Conservation (phyloP, 176 grass and related monocot genomes). For the Cenchrus fungigraminus region DNA sequence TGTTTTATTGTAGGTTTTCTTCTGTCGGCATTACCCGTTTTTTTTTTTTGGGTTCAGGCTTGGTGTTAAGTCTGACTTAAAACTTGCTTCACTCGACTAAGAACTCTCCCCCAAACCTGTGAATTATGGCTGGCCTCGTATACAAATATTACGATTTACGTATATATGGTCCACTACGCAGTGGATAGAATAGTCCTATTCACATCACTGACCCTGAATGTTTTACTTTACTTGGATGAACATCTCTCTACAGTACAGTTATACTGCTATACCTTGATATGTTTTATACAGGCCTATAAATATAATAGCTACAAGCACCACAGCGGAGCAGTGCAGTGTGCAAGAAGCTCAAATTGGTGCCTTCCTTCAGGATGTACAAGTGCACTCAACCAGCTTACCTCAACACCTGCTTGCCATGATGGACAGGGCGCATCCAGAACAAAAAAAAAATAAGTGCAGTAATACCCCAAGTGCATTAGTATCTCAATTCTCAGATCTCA, state of each 20-base stretch:
- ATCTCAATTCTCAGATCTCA: background rate
- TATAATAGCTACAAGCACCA: slow-evolving; percentile 33
- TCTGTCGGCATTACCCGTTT: background rate
- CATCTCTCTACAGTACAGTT: slow-evolving; percentile 10
- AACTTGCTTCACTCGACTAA: background rate
- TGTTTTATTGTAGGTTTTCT: background rate
- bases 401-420: slow-evolving; percentile 36
- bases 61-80: background rate
- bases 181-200: background rate
- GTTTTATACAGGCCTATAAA: slow-evolving; percentile 40
- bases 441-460: background rate
- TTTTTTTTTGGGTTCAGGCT: background rate
- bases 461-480: slow-evolving; percentile 10
- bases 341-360: slow-evolving; percentile 31
- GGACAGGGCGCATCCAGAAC: slow-evolving; percentile 49
- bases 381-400: slow-evolving; percentile 50
- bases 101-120: background rate
- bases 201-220: background rate
- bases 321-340: background rate
- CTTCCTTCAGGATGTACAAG: slow-evolving; percentile 47
- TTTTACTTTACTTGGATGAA: background rate
- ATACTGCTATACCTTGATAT: background rate
- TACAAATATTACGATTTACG: background rate
- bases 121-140: background rate
- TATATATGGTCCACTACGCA: background rate